Evolutionary conservation across 768 basidiomycete genomes (phyloP), one percentile per base, ranked within the genome.

Genomic region (Kwoniella heveanensis): DNA sequence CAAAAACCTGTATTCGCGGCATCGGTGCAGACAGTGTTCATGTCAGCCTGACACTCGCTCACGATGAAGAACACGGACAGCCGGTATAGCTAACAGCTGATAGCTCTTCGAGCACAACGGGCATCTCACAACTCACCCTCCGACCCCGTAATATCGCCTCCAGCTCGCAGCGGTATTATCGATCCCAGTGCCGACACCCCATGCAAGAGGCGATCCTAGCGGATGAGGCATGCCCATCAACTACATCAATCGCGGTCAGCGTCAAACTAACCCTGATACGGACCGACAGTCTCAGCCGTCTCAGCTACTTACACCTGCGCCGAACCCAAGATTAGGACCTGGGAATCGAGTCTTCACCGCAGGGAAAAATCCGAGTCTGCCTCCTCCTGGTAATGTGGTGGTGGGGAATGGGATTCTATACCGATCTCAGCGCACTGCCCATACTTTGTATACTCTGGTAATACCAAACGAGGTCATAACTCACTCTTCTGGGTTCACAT

Each of bases 401-500:
- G 74, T 76, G 1, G 74, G 74, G 44, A 71, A 67, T 1, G 74
- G 74, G 6, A 76, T 54, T 48, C 74, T 76, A 59, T 13, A n/a
- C n/a, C n/a, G n/a, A n/a, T n/a, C n/a, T n/a, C n/a, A n/a, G n/a
- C n/a, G n/a, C n/a, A n/a, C n/a, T n/a, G n/a, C n/a, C n/a, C n/a
- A n/a, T n/a, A n/a, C n/a, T n/a, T n/a, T n/a, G n/a, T n/a, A n/a
- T n/a, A n/a, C n/a, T n/a, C n/a, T n/a, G n/a, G n/a, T n/a, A n/a
- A n/a, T n/a, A n/a, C n/a, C n/a, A n/a, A n/a, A n/a, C n/a, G n/a
- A n/a, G n/a, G 54, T 30, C 19, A 17, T 12, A 24, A 60, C 74
- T 60, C 36, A 73, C 74, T 76, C 74, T 54, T 73, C 66, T 0
- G 74, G 70, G 39, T 73, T 76, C 27, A 76, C 74, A 55, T 66